Evolutionary conservation across 257 asterid genomes (phyloP), one percentile per base, ranked within the genome.

Genomic region (Jacaranda copaia): DNA sequence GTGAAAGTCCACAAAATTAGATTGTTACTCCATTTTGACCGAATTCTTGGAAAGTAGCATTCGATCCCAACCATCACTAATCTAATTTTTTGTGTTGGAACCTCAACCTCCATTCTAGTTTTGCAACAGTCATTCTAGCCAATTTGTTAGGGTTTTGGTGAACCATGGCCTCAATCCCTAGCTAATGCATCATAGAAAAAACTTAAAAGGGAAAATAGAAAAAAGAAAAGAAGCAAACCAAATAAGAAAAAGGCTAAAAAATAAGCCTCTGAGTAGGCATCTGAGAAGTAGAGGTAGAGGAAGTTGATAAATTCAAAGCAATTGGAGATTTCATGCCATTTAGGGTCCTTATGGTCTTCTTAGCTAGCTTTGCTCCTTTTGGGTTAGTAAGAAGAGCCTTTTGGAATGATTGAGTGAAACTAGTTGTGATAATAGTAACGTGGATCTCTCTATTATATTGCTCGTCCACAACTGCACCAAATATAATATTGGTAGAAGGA

Each of bases 391-490:
- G 88, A 71, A 96, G 89, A 4, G 82, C 82, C 84, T 88, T 96
- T 84, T 96, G 98, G 77, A 87, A 92, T 1, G 97, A 92, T 64
- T 92, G 97, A n/a, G 97, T 81, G 83, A 96, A 96, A 69, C 99
- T 98, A 16, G 99, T 96, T 3, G 99, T 98, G 40, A 96, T 96
- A 49, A 96, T 92, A 4, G 99, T 96, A 46, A 96, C 98, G 4
- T 96, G 98, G 57, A 96, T 93, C 85, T 92, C 97, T 18, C 99
- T 98, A 11, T 90, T 93, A 82, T 86, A 96, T 14, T 96, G 85
- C 75, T 93, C 99, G 66, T 96, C 99, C 85, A 96, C 99, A 38
- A 96, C 99, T 46, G 98, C 99, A 18, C 99, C 99, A 80, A 96
- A 96, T 80, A 93, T 96, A 42, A 96, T 96, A 78, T 93, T 96